Conservation (phyloP, 495 filamentous ascomycete species). For the Podospora australis region DNA sequence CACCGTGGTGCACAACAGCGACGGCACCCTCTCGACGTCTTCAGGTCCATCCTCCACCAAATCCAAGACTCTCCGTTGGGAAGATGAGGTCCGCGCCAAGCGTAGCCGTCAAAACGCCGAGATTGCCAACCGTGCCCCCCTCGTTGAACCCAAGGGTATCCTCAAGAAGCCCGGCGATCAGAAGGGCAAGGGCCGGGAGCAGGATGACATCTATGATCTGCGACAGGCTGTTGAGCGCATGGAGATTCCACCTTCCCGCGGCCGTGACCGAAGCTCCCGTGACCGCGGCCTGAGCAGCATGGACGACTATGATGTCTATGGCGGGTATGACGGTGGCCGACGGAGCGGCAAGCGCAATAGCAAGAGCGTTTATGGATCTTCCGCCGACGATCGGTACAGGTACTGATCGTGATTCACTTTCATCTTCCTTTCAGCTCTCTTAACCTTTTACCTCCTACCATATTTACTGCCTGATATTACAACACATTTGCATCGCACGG, state of each 20-base stretch:
- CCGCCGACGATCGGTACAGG: not conserved
- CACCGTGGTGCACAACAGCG: constrained; percentile 23
- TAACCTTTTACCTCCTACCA: too few relatives aligned
- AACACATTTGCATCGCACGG: too few relatives aligned
- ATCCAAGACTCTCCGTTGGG: constrained; percentile 26
- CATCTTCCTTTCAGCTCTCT: too few relatives aligned
- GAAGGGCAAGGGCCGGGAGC: constrained; percentile 7
- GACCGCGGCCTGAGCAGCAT: not conserved
- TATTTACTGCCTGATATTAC: too few relatives aligned
- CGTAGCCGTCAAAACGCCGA: constrained; percentile 26
- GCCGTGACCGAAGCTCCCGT: not conserved
- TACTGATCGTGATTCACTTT: constrained; percentile 4
- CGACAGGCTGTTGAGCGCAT: constrained; percentile 22
- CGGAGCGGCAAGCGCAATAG: not conserved
- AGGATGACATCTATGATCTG: constrained; percentile 17
- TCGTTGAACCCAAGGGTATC: constrained; percentile 23
- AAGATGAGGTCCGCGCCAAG: constrained; percentile 25
- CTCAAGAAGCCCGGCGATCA: constrained; percentile 19
- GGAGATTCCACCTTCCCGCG: constrained; percentile 10
- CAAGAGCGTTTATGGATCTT: not conserved
- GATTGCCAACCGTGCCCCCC: constrained; percentile 26
- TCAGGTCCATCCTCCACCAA: constrained; percentile 22
- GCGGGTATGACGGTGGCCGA: not conserved
- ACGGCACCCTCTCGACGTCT: constrained; percentile 16
- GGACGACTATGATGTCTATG: not conserved